A percentile compares a stretch with the other conserved stretches of the same genome.
Conservation (phyloP, 2,329 filamentous ascomycete species). For the Trichoderma arundinaceum region DNA sequence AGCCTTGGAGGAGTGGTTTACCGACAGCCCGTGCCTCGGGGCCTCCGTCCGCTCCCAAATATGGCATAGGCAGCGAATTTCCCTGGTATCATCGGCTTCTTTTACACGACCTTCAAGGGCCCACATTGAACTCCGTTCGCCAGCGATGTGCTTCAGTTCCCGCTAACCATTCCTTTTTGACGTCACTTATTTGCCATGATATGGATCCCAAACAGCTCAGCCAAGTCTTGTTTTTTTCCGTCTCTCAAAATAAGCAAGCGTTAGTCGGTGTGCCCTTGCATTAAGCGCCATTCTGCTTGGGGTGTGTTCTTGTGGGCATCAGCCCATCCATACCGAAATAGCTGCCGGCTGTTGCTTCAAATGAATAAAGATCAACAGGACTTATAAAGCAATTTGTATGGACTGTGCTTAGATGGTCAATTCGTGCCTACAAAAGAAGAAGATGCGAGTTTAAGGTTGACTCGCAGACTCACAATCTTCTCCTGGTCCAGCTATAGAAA, state of each 20-base stretch:
- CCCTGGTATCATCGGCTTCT: neutral
- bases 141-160: neutral
- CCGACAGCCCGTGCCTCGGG: neutral
- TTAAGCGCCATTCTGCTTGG: neutral
- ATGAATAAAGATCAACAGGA: no score
- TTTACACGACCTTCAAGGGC: neutral
- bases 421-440: no score
- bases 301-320: neutral
- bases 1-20: constrained; percentile 12
- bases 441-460: no score
- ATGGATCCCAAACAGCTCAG: neutral
- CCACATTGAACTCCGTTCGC: neutral
- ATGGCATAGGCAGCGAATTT: neutral
- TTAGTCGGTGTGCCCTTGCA: neutral
- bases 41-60: neutral
- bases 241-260: neutral
- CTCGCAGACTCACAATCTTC: no score
- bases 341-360: no score
- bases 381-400: no score
- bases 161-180: constrained; percentile 15
- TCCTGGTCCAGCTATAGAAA: no score
- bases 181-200: constrained; percentile 8
- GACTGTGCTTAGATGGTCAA: no score
- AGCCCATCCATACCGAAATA: no score
- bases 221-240: neutral